Evolutionary conservation across 345 rosid species (phyloP).

Genomic region (Eutrema yunnanense): DNA sequence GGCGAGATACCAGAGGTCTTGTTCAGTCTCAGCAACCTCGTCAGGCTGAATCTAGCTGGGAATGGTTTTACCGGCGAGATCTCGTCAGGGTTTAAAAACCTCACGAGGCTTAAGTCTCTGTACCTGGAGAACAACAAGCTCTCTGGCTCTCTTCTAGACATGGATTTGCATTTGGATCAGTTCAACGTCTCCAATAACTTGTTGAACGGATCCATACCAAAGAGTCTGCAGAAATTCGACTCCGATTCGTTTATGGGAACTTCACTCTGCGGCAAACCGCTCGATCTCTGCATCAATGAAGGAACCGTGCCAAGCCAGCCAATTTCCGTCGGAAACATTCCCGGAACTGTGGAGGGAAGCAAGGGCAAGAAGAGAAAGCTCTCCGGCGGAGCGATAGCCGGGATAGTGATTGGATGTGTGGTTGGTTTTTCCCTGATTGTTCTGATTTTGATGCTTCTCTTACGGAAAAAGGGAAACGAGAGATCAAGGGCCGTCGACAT

Average conservation of each 20-base stretch:
- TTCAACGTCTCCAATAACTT: constrained; percentile 76
- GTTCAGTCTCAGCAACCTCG: constrained; percentile 48
- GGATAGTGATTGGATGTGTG: constrained; percentile 78
- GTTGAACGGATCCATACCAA: constrained; percentile 79
- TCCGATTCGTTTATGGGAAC: constrained; percentile 59
- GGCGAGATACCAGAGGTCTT: constrained; percentile 68
- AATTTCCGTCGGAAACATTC: constrained; percentile 26
- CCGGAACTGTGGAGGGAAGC: constrained; percentile 11
- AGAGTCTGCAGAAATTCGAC: constrained; percentile 35
- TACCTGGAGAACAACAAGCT: constrained; percentile 57
- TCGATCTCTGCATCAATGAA: constrained; percentile 28
- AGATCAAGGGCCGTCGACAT: constrained; percentile 60
- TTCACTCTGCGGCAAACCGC: constrained; percentile 79
- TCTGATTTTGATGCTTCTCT: constrained; percentile 47
- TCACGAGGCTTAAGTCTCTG: constrained; percentile 72
- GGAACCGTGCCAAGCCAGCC: constrained; percentile 50
- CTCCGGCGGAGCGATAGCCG: constrained; percentile 83
- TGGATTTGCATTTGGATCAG: constrained; percentile 49
- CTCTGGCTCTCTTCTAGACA: constrained; percentile 49
- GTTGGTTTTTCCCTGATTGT: constrained; percentile 47
- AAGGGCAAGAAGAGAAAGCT: constrained; percentile 38
- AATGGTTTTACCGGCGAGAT: constrained; percentile 67
- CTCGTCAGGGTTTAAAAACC: constrained; percentile 48
- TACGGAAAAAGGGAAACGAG: constrained; percentile 48
- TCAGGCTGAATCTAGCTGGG: constrained; percentile 54